Conservation (phyloP, 495 filamentous ascomycete genomes). For the Penicillium lividum region DNA sequence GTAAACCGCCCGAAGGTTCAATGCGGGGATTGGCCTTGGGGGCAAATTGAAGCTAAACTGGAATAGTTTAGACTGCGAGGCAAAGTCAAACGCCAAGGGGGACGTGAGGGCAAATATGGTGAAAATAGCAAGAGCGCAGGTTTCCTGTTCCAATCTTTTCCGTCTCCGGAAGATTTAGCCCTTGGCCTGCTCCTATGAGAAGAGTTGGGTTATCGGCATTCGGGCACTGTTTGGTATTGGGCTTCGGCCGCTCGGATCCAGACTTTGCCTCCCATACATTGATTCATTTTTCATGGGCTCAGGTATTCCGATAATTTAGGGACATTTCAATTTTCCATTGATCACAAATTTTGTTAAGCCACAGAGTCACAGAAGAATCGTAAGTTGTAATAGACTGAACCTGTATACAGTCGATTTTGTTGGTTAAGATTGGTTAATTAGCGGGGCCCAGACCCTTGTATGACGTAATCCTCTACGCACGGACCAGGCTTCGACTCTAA, state of each 20-base stretch:
- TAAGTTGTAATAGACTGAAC: neutral
- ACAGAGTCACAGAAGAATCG: neutral
- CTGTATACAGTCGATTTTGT: neutral
- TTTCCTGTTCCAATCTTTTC: neutral
- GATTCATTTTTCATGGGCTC: no score
- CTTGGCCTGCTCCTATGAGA: neutral
- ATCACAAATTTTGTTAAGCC: neutral
- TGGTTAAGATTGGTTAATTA: neutral
- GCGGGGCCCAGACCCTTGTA: conserved; percentile 12
- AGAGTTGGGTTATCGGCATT: neutral
- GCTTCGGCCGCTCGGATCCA: neutral
- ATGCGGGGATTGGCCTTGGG: neutral
- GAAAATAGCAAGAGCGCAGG: neutral
- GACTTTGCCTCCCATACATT: no score
- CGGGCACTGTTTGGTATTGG: neutral
- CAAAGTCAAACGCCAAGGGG: conserved; percentile 2
- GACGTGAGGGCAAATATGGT: neutral
- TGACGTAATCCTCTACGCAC: conserved; percentile 9
- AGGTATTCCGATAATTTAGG: neutral
- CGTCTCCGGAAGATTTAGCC: neutral
- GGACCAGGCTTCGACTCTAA: neutral
- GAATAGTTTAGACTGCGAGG: neutral
- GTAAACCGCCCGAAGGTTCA: neutral
- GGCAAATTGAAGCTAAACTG: neutral
- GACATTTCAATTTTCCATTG: neutral